Conservation (phyloP, 2,329 filamentous ascomycete genomes). For the Trichophaea hybrida region DNA sequence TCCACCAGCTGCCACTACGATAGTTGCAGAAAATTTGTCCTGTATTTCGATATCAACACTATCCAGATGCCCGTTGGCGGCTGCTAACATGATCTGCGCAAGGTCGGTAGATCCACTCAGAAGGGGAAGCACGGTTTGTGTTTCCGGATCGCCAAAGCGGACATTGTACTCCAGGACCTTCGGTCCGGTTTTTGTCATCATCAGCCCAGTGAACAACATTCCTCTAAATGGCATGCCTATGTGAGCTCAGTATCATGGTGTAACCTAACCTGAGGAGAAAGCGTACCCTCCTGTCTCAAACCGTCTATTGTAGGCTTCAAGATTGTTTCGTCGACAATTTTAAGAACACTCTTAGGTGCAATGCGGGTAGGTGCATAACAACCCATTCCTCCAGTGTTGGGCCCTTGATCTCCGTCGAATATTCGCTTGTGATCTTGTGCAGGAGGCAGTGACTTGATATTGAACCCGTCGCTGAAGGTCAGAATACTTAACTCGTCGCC, state of each 20-base stretch:
- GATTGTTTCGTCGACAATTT: conserved; percentile 62
- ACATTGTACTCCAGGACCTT: conserved; percentile 89
- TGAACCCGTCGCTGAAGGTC: conserved; percentile 79
- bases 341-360: conserved; percentile 59
- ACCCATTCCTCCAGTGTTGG: conserved; percentile 96
- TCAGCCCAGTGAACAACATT: conserved; percentile 76
- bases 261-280: background rate
- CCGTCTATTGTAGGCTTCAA: conserved; percentile 82
- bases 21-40: conserved; percentile 64
- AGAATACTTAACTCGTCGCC: conserved; percentile 88
- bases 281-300: conserved; percentile 59
- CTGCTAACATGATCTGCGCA: conserved; percentile 77
- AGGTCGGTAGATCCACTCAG: conserved; percentile 67
- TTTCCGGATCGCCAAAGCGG: conserved; percentile 82
- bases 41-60: conserved; percentile 54
- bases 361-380: conserved; percentile 87
- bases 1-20: conserved; percentile 83
- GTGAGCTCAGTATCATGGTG: background rate
- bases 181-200: conserved; percentile 71
- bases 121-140: conserved; percentile 69
- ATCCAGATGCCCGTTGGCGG: conserved; percentile 59
- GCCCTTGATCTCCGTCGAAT: conserved; percentile 74
- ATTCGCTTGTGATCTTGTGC: conserved; percentile 96
- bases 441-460: conserved; percentile 67
- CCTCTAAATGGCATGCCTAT: conserved; percentile 50